These are phyloP conservation scores for Pachysandra terminalis DNA, from an alignment of 164 flowering plant species.

Conservation along the genomic window DNA sequence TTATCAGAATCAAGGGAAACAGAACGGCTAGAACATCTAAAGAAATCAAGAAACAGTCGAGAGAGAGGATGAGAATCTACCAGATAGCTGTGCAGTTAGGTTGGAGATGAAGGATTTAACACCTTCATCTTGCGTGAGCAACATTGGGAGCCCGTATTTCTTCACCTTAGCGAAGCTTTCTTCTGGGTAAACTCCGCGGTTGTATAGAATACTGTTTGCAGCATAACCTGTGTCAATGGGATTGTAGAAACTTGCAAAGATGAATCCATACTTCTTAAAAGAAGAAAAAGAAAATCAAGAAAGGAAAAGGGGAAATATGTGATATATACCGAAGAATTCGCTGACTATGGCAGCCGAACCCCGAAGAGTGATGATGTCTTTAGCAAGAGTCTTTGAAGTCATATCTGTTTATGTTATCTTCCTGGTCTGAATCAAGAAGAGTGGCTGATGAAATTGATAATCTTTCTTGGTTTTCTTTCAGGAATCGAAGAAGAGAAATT, in stretches of 20 bases:
- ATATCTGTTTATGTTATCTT: too few relatives aligned
- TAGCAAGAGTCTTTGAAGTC: conserved; percentile 79
- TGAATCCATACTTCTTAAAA: background rate
- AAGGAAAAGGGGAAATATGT: background rate
- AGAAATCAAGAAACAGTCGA: background rate
- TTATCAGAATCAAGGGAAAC: background rate
- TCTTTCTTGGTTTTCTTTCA: too few relatives aligned
- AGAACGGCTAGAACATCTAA: background rate
- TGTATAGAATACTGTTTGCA: conserved; percentile 95
- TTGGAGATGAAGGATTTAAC: conserved; percentile 80
- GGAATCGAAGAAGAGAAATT: too few relatives aligned
- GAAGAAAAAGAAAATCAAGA: background rate
- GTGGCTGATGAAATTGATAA: too few relatives aligned
- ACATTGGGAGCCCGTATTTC: conserved; percentile 95
- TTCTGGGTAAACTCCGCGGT: conserved; percentile 88
- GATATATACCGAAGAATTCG: conserved; percentile 76
- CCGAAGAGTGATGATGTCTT: conserved; percentile 86
- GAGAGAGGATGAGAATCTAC: conserved; percentile 21
- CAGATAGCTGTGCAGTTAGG: conserved; percentile 79
- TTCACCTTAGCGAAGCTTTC: conserved; percentile 87
- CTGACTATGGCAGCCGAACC: conserved; percentile 98
- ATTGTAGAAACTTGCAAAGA: background rate
- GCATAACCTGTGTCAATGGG: conserved; percentile 72
- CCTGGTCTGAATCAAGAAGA: too few relatives aligned
- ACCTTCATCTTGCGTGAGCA: conserved; percentile 88